These are phyloP conservation scores for Corylus americana DNA, from an alignment of 306 rosid genomes.

Conservation along the genomic window DNA sequence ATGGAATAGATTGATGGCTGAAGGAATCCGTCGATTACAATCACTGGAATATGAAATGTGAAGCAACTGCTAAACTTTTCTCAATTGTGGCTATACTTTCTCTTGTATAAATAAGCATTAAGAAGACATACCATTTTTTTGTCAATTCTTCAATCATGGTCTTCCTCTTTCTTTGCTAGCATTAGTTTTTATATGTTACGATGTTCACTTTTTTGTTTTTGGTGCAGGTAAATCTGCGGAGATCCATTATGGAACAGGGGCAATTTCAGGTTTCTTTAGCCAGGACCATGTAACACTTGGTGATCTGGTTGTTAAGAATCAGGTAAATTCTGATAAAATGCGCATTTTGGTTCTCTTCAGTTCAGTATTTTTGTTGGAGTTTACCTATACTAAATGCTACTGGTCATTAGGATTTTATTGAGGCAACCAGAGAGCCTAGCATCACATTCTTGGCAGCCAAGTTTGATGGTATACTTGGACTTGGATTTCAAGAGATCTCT, in stretches of 20 bases:
- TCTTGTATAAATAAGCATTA: neutral
- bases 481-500: slow-evolving; percentile 45
- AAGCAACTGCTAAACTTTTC: neutral
- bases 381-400: neutral
- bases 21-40: neutral
- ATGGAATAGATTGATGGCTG: neutral
- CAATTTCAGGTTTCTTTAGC: slow-evolving; percentile 48
- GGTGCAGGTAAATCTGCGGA: slow-evolving; percentile 38
- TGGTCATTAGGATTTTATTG: slow-evolving; percentile 43
- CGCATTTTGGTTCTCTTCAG: slow-evolving; percentile 8
- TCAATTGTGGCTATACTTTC: neutral
- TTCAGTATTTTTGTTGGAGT: neutral
- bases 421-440: slow-evolving; percentile 49
- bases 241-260: slow-evolving; percentile 50
- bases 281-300: slow-evolving; percentile 36
- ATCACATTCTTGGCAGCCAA: slow-evolving; percentile 41
- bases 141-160: neutral
- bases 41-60: neutral
- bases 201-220: neutral
- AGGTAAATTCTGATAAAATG: slow-evolving; percentile 23
- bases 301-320: slow-evolving; percentile 30
- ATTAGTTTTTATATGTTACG: neutral
- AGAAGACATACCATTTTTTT: neutral
- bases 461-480: slow-evolving; percentile 40
- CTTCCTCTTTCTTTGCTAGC: neutral